phyloP scores from a whole-genome alignment of 179 eudicot genomes.

The Nepenthes alata region DNA sequence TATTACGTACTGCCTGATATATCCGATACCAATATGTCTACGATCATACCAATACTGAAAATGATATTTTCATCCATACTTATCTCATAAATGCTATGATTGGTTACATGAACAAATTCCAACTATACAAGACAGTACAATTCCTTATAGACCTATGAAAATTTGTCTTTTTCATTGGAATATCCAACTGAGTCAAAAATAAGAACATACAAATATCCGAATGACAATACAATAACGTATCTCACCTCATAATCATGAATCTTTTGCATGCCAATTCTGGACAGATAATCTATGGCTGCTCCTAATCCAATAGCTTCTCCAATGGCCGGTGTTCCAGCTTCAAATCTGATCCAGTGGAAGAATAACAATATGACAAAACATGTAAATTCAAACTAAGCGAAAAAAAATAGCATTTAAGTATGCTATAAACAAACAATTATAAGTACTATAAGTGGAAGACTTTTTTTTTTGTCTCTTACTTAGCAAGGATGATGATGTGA shows the following conservation, averaged over 20 bases:
- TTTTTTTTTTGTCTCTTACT: too few relatives aligned
- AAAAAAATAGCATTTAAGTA: background rate
- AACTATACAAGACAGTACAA: background rate
- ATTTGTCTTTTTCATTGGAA: background rate
- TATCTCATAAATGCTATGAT: too few relatives aligned
- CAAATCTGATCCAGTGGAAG: conserved; percentile 49
- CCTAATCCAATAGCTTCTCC: conserved; percentile 96
- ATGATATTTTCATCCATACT: too few relatives aligned
- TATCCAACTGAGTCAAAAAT: background rate
- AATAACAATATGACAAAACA: background rate
- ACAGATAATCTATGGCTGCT: conserved; percentile 89
- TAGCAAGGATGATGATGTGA: too few relatives aligned
- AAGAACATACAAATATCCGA: background rate
- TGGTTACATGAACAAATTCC: background rate
- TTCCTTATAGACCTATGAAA: background rate
- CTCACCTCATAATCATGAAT: conserved; percentile 92
- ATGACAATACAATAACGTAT: background rate
- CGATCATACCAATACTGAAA: too few relatives aligned
- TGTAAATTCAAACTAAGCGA: background rate
- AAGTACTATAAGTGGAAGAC: too few relatives aligned
- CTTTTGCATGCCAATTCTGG: conserved; percentile 88
- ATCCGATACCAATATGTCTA: too few relatives aligned
- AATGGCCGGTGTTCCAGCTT: conserved; percentile 98
- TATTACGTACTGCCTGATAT: too few relatives aligned
- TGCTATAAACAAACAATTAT: too few relatives aligned